These are phyloP conservation scores for Sporothrix phasma DNA, from an alignment of 2,329 filamentous ascomycete genomes.

Conservation along the genomic window DNA sequence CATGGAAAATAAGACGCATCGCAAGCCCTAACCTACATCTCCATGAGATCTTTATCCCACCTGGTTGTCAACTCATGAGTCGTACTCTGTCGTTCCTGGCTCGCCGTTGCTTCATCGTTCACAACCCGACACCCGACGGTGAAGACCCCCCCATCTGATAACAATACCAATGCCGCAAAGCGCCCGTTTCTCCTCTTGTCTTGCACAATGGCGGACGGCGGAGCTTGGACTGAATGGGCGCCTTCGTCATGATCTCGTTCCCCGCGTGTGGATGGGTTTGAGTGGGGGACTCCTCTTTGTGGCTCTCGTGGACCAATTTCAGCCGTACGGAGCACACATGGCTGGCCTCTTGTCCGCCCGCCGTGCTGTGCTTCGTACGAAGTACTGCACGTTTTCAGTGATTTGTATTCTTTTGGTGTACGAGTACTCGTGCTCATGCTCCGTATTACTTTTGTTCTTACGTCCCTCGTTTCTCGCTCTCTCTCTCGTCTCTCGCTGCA, in stretches of 20 bases:
- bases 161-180: not conserved
- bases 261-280: not conserved
- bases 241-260: not conserved
- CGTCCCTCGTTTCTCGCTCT: not conserved
- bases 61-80: not conserved
- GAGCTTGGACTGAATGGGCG: slow-evolving; percentile 6
- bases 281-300: not conserved
- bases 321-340: too few relatives aligned
- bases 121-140: not conserved
- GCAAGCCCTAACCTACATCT: not conserved
- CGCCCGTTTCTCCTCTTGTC: not conserved
- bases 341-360: not conserved
- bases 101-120: not conserved
- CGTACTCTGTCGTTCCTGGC: too few relatives aligned
- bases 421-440: too few relatives aligned
- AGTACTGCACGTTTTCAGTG: not conserved
- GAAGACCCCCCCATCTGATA: not conserved
- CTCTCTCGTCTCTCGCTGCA: not conserved
- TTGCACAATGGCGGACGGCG: slow-evolving; percentile 1
- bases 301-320: not conserved
- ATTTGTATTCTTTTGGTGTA: not conserved
- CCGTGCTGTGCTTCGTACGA: too few relatives aligned
- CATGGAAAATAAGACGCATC: not conserved
- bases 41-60: not conserved
- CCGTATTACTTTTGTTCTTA: not conserved